Evolutionary conservation across 116 monocot genomes (phyloP), one percentile per base, ranked within the genome.

Genomic region (Cymodocea nodosa): DNA sequence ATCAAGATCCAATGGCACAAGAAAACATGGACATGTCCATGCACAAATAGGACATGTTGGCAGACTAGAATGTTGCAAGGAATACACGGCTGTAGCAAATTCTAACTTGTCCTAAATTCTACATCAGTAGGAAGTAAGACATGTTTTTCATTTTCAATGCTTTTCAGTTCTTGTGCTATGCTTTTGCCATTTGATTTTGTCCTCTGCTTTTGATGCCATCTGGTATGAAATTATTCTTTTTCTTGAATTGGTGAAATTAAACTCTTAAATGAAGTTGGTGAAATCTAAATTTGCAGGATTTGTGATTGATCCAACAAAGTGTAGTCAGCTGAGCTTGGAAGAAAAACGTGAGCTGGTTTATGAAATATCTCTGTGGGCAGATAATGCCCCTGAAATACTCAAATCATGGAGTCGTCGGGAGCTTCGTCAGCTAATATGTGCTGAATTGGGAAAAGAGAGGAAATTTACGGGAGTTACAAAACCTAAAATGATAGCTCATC

Each of bases 381-480:
- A 88, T 52, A 81, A 85, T 75, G 85, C 92, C 40, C 74, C 75
- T 23, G 81, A 92, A 63, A 76, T 85, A 68, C 85, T 92, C 39
- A 83, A 83, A 40, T 81, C 81, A 15, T 92, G 85, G 82, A 85
- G 76, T 60, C 84, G 87, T 20, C 76, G 77, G 35, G 92, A 92
- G 60, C 88, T 92, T 68, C 79, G 87, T 80, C 79, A 92, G 70
- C 71, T 92, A 10, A 85, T 92, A 39, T 87, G 88, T 61, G 84
- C 81, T 37, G 92, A 92, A 57, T 61, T 85, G 74, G 92, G 92
- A 6, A 79, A 87, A 56, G 83, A 92, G 60, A 83, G 44, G 9
- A 44, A 44, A 44, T 44, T 44, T 44, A 44, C 44, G 8, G 44
- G 44, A 44, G 44, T 44, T 44, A 44, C 44, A 50, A 92, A 92